phyloP scores from a whole-genome alignment of 2,329 filamentous ascomycete genomes.

The Coniochaeta prunicola region DNA sequence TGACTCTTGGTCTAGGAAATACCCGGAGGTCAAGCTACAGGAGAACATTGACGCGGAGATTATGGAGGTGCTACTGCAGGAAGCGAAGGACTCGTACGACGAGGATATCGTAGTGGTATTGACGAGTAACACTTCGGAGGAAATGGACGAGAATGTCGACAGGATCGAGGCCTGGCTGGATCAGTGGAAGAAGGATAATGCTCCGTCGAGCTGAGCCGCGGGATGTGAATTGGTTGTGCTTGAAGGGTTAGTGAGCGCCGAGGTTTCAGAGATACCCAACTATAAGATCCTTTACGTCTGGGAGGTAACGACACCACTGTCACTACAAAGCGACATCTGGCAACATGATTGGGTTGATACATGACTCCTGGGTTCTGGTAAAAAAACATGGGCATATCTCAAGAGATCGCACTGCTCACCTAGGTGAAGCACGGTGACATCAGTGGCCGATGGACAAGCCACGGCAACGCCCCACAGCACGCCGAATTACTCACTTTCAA shows the following conservation, averaged over 20 bases:
- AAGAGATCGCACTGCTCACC: not conserved
- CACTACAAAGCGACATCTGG: no score
- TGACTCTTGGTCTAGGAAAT: conserved; percentile 47
- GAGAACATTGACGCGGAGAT: conserved; percentile 97
- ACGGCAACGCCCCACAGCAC: not conserved
- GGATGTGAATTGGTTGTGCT: not conserved
- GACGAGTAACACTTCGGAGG: conserved; percentile 70
- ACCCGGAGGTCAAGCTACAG: conserved; percentile 79
- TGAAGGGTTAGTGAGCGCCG: not conserved
- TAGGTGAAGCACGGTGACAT: not conserved
- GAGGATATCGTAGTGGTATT: conserved; percentile 85
- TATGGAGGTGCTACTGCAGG: conserved; percentile 88
- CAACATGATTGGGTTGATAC: no score
- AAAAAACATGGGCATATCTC: no score
- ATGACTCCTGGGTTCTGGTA: no score
- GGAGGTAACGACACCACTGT: not conserved
- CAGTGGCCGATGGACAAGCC: not conserved
- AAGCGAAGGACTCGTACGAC: conserved; percentile 81
- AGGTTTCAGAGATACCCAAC: not conserved
- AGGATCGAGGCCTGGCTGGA: conserved; percentile 75
- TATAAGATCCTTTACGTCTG: not conserved
- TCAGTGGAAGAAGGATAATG: conserved; percentile 69
- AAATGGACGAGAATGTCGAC: conserved; percentile 85
- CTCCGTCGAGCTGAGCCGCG: not conserved
- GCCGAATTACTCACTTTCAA: conserved; percentile 1